Percentiles rank a stretch among this genome's conserved stretches.
Conservation (phyloP, 495 filamentous ascomycete genomes). For the Talaromyces thailandensis region DNA sequence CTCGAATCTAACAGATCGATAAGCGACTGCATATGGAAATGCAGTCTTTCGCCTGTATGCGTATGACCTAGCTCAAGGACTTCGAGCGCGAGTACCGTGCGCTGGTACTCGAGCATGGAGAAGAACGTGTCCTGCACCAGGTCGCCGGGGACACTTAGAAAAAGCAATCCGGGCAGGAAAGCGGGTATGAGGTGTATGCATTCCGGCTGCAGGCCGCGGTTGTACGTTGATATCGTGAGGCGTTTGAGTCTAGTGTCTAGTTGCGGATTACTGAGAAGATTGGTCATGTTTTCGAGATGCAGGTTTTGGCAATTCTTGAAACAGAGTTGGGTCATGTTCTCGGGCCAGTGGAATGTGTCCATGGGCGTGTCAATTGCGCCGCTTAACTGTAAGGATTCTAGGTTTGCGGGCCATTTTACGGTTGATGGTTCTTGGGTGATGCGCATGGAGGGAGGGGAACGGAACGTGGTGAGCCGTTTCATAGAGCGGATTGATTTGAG, state of each 20-base stretch:
- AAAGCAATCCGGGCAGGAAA: conserved; percentile 16
- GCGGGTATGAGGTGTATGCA: conserved; percentile 17
- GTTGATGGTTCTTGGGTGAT: conserved; percentile 9
- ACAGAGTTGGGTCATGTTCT: conserved; percentile 15
- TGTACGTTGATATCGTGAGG: conserved; percentile 18
- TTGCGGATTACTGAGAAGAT: conserved; percentile 15
- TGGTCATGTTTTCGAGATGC: conserved; percentile 14
- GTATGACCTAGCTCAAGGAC: conserved; percentile 18
- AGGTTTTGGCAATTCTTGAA: conserved; percentile 22
- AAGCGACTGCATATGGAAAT: conserved; percentile 13
- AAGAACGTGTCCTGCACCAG: conserved; percentile 21
- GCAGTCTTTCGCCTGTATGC: conserved; percentile 9
- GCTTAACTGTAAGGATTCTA: conserved; percentile 17
- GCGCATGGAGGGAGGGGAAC: conserved; percentile 46
- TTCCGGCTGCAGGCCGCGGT: conserved; percentile 17
- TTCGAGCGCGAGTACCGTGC: conserved; percentile 12
- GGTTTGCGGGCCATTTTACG: conserved; percentile 13
- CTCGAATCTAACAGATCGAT: conserved; percentile 14
- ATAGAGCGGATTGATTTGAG: conserved; percentile 45
- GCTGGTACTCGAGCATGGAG: conserved; percentile 12
- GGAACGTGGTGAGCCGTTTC: conserved; percentile 35
- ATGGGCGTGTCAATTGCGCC: conserved; percentile 17
- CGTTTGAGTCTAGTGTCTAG: conserved; percentile 14
- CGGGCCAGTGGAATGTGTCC: conserved; percentile 22
- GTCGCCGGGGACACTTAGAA: conserved; percentile 24